Base-by-base conservation (phyloP, 2,329 filamentous ascomycete genomes). In the Trichoderma pleuroti region DNA sequence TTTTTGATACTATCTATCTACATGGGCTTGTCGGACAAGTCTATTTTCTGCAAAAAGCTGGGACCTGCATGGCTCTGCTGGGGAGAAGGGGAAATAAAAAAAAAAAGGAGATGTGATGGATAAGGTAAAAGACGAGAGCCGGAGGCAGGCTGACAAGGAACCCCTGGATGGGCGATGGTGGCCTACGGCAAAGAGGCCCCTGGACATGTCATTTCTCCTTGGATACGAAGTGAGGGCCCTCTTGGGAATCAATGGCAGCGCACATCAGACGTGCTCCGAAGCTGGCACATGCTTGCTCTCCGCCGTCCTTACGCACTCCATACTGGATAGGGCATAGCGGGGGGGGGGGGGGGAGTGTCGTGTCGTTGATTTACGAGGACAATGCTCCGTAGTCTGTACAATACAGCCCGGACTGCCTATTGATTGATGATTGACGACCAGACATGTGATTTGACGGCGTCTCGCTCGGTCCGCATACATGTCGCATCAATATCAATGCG, bases 31-130 rank as follows among this genome's bases (percentile, higher is more conserved):
- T 30, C 21, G 11, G 9, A 46, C 60, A 63, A 46, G 34, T 30
- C 59, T 62, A 62, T 46, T n/a, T 62, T 62, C 59, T 42, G 36
- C 14, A 36, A 62, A 36, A 28, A 24, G 36, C 11, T 30, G 36
- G 59, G 60, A 62, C 60, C 60, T 63, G 60, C 60, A 63, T 39
- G 34, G 36, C n/a, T n/a, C n/a, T n/a, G n/a, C n/a, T n/a, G n/a
- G n/a, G n/a, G n/a, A n/a, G n/a, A n/a, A n/a, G n/a, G n/a, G n/a
- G n/a, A n/a, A n/a, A n/a, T n/a, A n/a, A n/a, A n/a, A n/a, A 26
- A 28, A 8, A 18, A 62, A 21, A 46, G 26, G 21, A 63, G 26
- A 63, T n/a, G 52, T 26, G 59, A 36, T 36, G 59, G 34, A 62
- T n/a, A 32, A 28, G 42, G 9, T 46, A n/a, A 21, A 42, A 14